Percentiles rank a stretch among this genome's conserved stretches.
Evolutionary conservation across 2,329 filamentous ascomycete genomes (phyloP).

Genomic region (Pseudogymnoascus sp.): DNA sequence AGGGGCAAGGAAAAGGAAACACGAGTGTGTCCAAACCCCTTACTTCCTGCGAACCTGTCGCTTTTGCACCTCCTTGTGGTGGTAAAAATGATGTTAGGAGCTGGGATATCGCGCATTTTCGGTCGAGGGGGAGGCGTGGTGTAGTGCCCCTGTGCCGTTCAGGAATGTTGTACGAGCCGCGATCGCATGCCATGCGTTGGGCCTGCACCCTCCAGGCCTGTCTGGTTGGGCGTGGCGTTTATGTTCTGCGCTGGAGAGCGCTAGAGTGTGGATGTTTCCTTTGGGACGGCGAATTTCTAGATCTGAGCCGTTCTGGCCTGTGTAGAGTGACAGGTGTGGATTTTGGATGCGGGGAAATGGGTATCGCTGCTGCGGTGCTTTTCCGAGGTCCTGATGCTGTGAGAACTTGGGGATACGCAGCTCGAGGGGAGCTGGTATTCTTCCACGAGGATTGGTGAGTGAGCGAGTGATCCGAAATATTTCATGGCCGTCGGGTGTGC

Average conservation of each 20-base stretch:
- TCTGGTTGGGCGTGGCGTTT: background rate
- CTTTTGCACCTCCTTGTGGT: background rate
- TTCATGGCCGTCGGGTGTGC: background rate
- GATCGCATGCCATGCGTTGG: background rate
- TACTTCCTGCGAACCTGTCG: background rate
- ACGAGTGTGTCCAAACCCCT: background rate
- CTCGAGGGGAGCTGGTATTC: background rate
- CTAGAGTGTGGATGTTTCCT: background rate
- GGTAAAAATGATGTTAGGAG: background rate
- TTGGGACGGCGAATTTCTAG: background rate
- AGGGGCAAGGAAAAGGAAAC: background rate
- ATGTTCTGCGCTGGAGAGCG: constrained; percentile 4
- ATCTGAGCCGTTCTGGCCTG: background rate
- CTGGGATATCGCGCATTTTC: background rate
- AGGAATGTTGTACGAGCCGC: background rate
- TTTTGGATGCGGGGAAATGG: background rate
- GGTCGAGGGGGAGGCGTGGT: background rate
- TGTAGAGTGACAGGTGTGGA: background rate
- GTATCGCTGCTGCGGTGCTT: background rate
- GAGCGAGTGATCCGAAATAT: background rate
- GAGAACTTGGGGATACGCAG: background rate
- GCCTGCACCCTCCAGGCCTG: background rate
- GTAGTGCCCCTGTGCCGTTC: background rate
- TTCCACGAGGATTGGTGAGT: background rate
- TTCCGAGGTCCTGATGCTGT: background rate